These are phyloP conservation scores for Phytophthora fragariae DNA, from an alignment of 352 stramenopile genomes.

Conservation along the genomic window DNA sequence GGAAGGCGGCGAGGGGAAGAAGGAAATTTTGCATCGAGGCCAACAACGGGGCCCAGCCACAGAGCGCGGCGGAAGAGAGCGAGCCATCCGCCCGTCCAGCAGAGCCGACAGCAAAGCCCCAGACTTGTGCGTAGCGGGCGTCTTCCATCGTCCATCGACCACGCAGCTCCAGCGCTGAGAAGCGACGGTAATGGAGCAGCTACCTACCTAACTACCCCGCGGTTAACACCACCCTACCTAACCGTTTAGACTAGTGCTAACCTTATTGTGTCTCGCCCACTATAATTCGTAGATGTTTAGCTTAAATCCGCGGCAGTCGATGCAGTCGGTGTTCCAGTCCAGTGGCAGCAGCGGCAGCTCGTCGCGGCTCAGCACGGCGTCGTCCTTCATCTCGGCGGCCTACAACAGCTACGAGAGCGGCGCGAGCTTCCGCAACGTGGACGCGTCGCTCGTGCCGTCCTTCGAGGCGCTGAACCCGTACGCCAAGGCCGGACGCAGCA, in stretches of 20 bases:
- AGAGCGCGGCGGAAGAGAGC: slow-evolving; percentile 28
- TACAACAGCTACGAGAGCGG: slow-evolving; percentile 49
- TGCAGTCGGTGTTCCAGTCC: slow-evolving; percentile 44
- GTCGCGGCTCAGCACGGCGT: slow-evolving; percentile 34
- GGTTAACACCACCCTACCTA: not conserved
- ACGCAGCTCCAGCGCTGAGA: not conserved
- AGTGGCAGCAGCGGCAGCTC: slow-evolving; percentile 22
- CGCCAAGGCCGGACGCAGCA: slow-evolving; percentile 55
- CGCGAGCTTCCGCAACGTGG: slow-evolving; percentile 47
- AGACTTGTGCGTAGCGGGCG: slow-evolving; percentile 14
- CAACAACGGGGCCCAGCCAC: slow-evolving; percentile 23
- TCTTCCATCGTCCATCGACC: not conserved
- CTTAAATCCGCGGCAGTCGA: slow-evolving; percentile 47
- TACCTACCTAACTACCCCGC: no score
- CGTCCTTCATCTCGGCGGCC: slow-evolving; percentile 46
- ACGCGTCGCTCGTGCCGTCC: slow-evolving; percentile 62
- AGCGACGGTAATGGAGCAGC: not conserved
- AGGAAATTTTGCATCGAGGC: slow-evolving; percentile 30
- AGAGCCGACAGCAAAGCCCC: not conserved
- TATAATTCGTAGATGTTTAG: slow-evolving; percentile 45
- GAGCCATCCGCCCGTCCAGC: slow-evolving; percentile 17
- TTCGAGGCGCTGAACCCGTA: slow-evolving; percentile 84
- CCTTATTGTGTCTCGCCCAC: slow-evolving; percentile 5
- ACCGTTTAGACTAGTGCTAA: not conserved
- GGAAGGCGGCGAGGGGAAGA: slow-evolving; percentile 27